A percentile compares a stretch with the other conserved stretches of the same genome.
phyloP scores from a whole-genome alignment of 108 stramenopile genomes.

The Nitzschia palea region DNA sequence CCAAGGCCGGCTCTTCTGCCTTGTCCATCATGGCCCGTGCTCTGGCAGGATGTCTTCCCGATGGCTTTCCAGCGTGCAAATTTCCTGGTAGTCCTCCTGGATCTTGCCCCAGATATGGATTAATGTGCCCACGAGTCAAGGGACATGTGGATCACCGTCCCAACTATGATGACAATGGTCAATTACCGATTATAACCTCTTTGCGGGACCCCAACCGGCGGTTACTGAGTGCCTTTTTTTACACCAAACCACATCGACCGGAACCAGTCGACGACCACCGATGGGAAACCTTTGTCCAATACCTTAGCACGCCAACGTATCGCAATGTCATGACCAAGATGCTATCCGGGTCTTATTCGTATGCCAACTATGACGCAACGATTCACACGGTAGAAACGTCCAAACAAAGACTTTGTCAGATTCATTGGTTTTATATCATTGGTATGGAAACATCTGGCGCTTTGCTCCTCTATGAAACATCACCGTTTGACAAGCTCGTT shows the following conservation, averaged over 20 bases:
- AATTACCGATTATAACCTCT: conserved; percentile 2
- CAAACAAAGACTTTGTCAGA: conserved; percentile 20
- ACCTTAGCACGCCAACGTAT: conserved; percentile 18
- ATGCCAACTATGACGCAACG: neutral
- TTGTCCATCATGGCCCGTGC: conserved; percentile 6
- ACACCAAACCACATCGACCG: conserved; percentile 14
- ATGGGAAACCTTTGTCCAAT: conserved; percentile 14
- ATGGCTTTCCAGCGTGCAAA: conserved; percentile 3
- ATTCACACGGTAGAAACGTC: conserved; percentile 24
- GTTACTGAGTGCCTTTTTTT: conserved; percentile 23
- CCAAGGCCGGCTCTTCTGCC: conserved; percentile 1
- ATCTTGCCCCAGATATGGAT: neutral
- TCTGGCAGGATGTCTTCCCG: conserved; percentile 7
- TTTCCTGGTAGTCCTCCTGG: conserved; percentile 1
- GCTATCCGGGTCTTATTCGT: conserved; percentile 14
- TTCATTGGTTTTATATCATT: conserved; percentile 29
- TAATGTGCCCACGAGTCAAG: neutral
- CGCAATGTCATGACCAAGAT: conserved; percentile 31
- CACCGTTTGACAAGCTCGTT: neutral
- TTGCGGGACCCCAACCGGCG: conserved; percentile 13
- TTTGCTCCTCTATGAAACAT: neutral
- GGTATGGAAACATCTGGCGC: neutral
- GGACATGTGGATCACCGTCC: neutral
- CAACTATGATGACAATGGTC: conserved; percentile 6
- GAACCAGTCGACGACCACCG: conserved; percentile 5